These are phyloP conservation scores for Mycena filopes DNA, from an alignment of 768 basidiomycete genomes.

Conservation along the genomic window DNA sequence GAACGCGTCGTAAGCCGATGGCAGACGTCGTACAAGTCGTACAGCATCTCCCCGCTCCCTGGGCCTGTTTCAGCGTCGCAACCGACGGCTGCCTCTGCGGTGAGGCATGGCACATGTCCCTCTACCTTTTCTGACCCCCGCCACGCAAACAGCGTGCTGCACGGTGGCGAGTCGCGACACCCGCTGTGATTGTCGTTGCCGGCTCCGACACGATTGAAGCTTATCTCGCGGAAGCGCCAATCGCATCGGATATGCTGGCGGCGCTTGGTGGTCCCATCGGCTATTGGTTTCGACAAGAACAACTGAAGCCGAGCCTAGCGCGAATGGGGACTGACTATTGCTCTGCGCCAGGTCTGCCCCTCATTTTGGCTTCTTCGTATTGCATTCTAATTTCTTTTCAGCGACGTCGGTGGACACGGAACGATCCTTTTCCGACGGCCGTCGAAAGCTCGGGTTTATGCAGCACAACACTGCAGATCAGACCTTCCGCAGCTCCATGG, in stretches of 20 bases:
- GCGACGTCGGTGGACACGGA: background rate
- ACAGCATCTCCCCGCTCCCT: background rate
- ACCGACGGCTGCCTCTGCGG: background rate
- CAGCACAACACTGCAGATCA: background rate
- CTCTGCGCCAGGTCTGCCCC: background rate
- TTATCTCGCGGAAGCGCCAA: background rate
- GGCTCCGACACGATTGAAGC: background rate
- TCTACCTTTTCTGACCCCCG: no score
- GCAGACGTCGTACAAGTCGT: background rate
- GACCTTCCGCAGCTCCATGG: background rate
- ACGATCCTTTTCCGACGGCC: background rate
- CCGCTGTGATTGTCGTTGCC: no score
- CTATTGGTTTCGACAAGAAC: background rate
- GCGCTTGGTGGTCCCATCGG: background rate
- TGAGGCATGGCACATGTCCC: no score
- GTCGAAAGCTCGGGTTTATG: background rate
- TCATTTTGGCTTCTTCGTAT: background rate
- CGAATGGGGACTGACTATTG: background rate
- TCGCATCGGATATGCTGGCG: background rate
- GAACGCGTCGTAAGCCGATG: background rate
- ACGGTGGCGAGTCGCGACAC: no score
- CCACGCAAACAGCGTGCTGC: no score
- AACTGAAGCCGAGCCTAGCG: background rate
- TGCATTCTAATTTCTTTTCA: background rate
- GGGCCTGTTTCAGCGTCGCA: no score